These are phyloP conservation scores for Nitzschia palea DNA, from an alignment of 108 stramenopile genomes.

Conservation along the genomic window DNA sequence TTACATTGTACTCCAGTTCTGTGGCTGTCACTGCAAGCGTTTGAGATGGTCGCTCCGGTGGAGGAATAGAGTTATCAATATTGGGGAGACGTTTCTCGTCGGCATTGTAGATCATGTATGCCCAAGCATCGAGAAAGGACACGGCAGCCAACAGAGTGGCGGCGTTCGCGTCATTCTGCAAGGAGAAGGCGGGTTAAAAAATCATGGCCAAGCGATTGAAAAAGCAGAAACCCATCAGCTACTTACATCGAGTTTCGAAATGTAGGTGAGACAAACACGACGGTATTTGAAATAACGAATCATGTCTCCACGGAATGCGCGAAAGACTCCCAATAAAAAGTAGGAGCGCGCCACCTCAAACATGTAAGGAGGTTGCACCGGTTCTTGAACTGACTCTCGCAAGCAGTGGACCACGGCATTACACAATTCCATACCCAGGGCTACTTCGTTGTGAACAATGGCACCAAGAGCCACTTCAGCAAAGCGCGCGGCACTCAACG, in stretches of 20 bases:
- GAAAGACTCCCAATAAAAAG: constrained; percentile 80
- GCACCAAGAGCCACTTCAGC: constrained; percentile 84
- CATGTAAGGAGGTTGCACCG: constrained; percentile 60
- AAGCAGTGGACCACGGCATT: constrained; percentile 83
- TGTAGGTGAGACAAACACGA: constrained; percentile 77
- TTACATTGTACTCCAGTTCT: constrained; percentile 53
- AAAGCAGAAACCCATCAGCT: no score
- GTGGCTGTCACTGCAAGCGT: constrained; percentile 21
- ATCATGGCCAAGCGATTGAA: no score
- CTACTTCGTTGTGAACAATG: constrained; percentile 70
- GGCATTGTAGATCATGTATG: constrained; percentile 88
- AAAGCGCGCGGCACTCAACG: constrained; percentile 79
- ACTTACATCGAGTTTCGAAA: constrained; percentile 65
- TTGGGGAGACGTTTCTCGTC: constrained; percentile 66
- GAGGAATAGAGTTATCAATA: constrained; percentile 71
- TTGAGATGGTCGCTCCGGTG: constrained; percentile 29
- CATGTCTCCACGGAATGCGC: constrained; percentile 83
- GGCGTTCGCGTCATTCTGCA: constrained; percentile 49
- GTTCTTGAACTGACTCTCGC: constrained; percentile 61
- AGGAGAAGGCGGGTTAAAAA: no score
- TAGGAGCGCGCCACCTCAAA: constrained; percentile 81
- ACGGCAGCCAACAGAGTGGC: constrained; percentile 71
- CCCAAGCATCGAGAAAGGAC: constrained; percentile 81
- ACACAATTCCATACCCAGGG: constrained; percentile 76
- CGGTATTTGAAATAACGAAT: constrained; percentile 87